These are phyloP conservation scores for Geotrichum carabidarum DNA, from an alignment of 1,139 yeast genomes.

Conservation along the genomic window DNA sequence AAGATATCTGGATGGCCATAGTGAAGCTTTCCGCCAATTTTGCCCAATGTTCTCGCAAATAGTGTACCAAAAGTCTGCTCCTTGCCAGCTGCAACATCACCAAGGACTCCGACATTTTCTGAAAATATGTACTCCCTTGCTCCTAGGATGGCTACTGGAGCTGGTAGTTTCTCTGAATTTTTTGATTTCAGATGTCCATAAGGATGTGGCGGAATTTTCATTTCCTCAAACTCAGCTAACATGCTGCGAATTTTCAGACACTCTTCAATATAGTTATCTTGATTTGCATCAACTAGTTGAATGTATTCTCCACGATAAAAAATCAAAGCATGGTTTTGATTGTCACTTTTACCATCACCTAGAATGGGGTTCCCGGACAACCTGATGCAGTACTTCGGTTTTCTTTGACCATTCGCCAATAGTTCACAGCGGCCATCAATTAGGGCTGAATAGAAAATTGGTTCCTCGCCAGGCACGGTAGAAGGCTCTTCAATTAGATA, in stretches of 20 bases:
- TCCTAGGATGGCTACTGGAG: constrained; percentile 79
- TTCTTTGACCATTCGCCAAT: constrained; percentile 42
- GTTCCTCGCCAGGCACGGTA: constrained; percentile 34
- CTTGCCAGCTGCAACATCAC: constrained; percentile 90
- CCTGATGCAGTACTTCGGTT: constrained; percentile 50
- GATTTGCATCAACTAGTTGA: constrained; percentile 84
- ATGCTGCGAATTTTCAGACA: constrained; percentile 76
- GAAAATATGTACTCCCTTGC: constrained; percentile 86
- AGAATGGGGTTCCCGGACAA: constrained; percentile 82
- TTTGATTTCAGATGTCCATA: constrained; percentile 27
- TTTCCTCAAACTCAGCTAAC: constrained; percentile 73
- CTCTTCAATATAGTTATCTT: constrained; percentile 81
- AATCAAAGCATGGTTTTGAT: constrained; percentile 72
- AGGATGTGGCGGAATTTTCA: constrained; percentile 32
- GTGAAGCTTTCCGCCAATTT: constrained; percentile 81
- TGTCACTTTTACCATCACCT: constrained; percentile 88
- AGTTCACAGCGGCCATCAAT: constrained; percentile 49
- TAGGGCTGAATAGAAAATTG: constrained; percentile 54
- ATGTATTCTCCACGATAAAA: constrained; percentile 82
- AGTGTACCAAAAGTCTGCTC: constrained; percentile 91
- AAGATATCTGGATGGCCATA: constrained; percentile 91
- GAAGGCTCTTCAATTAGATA: constrained; percentile 50
- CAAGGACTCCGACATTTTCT: constrained; percentile 77
- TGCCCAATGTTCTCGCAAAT: constrained; percentile 79
- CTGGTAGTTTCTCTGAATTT: constrained; percentile 33